A percentile compares a stretch with the other conserved stretches of the same genome.
Conservation (phyloP, 495 filamentous ascomycete genomes). For the Neurospora terricola region DNA sequence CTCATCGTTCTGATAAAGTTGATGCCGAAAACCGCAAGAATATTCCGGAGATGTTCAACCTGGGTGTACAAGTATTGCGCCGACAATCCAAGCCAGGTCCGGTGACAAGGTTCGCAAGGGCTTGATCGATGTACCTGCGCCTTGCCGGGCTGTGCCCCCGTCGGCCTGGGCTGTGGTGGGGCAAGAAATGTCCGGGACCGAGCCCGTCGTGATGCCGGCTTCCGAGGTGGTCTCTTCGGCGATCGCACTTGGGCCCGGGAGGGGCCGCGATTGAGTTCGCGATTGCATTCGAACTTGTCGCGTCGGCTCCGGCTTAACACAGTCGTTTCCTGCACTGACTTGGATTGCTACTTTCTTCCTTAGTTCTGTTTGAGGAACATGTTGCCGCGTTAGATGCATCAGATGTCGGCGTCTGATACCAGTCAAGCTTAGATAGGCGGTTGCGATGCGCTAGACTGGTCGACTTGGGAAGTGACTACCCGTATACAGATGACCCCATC, state of each 20-base stretch:
- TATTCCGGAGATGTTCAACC: background rate
- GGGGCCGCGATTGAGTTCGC: too few relatives aligned
- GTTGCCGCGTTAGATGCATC: too few relatives aligned
- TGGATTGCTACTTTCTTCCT: background rate
- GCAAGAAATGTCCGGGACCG: background rate
- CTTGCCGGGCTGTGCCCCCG: background rate
- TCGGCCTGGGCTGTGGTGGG: background rate
- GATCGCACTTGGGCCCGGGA: background rate
- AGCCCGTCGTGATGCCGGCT: background rate
- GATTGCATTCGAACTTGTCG: background rate
- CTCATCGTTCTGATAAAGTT: background rate
- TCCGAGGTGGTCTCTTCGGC: background rate
- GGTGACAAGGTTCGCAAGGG: background rate
- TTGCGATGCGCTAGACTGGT: background rate
- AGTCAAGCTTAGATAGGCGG: background rate
- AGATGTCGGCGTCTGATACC: too few relatives aligned
- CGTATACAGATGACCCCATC: background rate
- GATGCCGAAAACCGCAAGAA: background rate
- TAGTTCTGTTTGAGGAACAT: background rate
- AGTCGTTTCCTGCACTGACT: too few relatives aligned
- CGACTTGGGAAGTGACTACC: background rate
- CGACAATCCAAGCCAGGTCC: background rate
- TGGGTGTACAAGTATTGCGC: background rate
- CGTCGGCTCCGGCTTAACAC: background rate
- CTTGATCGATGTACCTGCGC: background rate